Conservation (phyloP, 495 filamentous ascomycete genomes). For the Xylaria bambusicola region DNA sequence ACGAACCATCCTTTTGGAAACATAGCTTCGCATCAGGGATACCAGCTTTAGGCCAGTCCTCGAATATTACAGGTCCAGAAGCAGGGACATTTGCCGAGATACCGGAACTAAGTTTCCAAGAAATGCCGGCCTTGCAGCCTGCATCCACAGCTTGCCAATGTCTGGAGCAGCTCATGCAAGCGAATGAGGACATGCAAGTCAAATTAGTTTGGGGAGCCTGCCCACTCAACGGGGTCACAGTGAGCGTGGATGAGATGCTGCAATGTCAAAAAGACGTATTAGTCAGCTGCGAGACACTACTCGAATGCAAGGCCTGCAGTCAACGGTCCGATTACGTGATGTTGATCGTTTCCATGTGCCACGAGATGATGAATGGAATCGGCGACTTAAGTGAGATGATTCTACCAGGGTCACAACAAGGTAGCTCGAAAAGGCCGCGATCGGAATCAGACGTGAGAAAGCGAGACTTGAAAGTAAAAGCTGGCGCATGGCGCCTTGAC, state of each 20-base stretch:
- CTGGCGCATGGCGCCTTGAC: slow-evolving; percentile 1
- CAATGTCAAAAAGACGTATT: slow-evolving; percentile 10
- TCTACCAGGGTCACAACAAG: neutral
- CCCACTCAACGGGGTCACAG: neutral
- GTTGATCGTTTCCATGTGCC: slow-evolving; percentile 6
- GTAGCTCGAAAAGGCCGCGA: neutral
- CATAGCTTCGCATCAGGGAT: neutral
- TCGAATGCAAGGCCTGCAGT: neutral
- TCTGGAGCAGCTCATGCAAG: slow-evolving; percentile 1
- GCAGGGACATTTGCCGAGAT: neutral
- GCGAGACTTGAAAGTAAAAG: neutral
- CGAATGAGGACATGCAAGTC: slow-evolving; percentile 10
- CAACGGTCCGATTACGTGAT: slow-evolving; percentile 6
- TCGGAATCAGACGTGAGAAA: slow-evolving; percentile 2
- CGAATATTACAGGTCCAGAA: neutral
- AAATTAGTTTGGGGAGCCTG: slow-evolving; percentile 5
- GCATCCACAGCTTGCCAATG: neutral
- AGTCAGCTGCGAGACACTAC: neutral
- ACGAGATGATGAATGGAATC: slow-evolving; percentile 7
- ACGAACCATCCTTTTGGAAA: neutral
- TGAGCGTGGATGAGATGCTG: slow-evolving; percentile 7
- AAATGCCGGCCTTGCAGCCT: neutral
- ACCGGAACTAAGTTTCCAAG: neutral
- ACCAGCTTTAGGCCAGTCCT: neutral
- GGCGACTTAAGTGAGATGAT: neutral